Evolutionary conservation across 257 asterid species (phyloP), one percentile per base, ranked within the genome.

Genomic region (Jacaranda mimosifolia): DNA sequence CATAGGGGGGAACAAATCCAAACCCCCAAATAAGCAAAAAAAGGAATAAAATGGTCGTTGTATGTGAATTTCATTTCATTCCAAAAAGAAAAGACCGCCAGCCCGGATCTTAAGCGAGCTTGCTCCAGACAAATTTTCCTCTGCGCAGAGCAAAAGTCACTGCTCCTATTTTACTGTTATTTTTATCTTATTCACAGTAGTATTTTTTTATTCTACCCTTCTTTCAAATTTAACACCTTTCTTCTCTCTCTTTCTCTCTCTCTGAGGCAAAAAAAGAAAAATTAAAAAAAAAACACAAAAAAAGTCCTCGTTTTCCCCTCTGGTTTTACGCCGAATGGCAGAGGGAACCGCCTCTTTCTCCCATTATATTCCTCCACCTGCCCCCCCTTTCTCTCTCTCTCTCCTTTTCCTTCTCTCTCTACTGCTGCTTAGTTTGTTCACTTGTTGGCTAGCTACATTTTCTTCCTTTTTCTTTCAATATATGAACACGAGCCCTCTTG

Each of bases 351-450:
- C 95, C 87, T 77, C 80, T 85, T 82, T 49, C 86, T 84, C 86
- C 97, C 97, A 83, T 88, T 90, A 90, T 85, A 90, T 88, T 86
- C 91, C 86, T 85, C 94, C 96, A 87, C 88, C 90, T 91, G 93
- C 86, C 81, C 85, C 77, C 76, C 26, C 4, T 35, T 80, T 52
- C 74, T 59, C 57, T 67, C 49, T 46, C 64, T 66, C 76, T 52
- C 70, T 67, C 32, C 58, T n/a, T 21, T 55, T 46, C 74, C 45
- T 21, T 73, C 68, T 77, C 75, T 67, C 79, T 65, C 76, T 64
- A 36, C 79, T 70, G 68, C 72, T 32, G 3, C 32, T 60, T 9
- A 7, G 51, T 73, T 81, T 62, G 69, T 82, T 82, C 71, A 19
- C 19, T 77, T 26, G 38, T 17, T 68, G 53, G 15, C 55, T 19